A percentile compares a stretch with the other conserved stretches of the same genome.
phyloP scores from a whole-genome alignment of 2,329 filamentous ascomycete genomes.

The Xylaria sp. region DNA sequence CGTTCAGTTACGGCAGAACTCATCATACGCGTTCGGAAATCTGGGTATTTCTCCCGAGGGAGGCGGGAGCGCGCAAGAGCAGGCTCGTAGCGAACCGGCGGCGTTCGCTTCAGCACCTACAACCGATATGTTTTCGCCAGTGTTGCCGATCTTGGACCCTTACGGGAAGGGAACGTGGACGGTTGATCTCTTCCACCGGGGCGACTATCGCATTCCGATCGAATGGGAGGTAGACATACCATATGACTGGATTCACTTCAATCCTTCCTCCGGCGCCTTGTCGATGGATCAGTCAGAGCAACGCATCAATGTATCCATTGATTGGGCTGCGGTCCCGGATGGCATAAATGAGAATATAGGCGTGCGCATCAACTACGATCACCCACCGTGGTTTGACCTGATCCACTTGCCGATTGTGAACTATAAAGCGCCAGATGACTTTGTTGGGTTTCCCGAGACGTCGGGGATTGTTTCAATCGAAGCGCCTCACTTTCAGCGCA shows the following conservation, averaged over 20 bases:
- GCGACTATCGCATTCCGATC: constrained; percentile 53
- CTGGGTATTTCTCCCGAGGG: constrained; percentile 66
- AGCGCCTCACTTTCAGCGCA: constrained; percentile 43
- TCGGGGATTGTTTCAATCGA: constrained; percentile 52
- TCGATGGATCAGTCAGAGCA: constrained; percentile 56
- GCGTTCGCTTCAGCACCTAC: constrained; percentile 56
- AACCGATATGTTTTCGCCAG: constrained; percentile 53
- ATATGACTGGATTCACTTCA: constrained; percentile 52
- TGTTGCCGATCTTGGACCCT: constrained; percentile 58
- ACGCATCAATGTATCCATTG: constrained; percentile 58
- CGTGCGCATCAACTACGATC: constrained; percentile 50
- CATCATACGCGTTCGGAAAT: constrained; percentile 62
- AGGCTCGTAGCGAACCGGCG: constrained; percentile 62
- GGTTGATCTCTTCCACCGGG: constrained; percentile 62
- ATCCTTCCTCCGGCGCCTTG: constrained; percentile 46
- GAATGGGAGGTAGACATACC: constrained; percentile 54
- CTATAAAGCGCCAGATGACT: constrained; percentile 24
- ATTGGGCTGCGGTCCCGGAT: constrained; percentile 57
- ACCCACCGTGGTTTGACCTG: constrained; percentile 53
- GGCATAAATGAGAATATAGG: constrained; percentile 48
- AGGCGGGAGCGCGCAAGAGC: constrained; percentile 65
- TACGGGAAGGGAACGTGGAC: constrained; percentile 59
- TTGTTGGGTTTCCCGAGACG: constrained; percentile 50
- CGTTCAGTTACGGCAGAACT: constrained; percentile 61
- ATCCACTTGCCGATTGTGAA: constrained; percentile 45